Conservation (phyloP, 2,329 filamentous ascomycete species). For the Penicillium brevicompactum region DNA sequence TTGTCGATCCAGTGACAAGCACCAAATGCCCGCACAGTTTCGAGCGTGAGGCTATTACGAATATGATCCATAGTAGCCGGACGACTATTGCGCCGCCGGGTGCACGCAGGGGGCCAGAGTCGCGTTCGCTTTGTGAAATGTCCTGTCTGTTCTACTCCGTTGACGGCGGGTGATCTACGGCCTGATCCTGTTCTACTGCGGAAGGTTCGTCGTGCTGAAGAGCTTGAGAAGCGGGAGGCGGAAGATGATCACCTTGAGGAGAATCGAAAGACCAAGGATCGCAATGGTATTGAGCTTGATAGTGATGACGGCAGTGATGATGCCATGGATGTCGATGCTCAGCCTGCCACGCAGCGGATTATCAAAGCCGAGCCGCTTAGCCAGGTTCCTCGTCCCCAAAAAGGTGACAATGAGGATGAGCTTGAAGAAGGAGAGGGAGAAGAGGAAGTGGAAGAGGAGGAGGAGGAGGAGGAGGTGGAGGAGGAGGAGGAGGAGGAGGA, state of each 20-base stretch:
- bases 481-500: neutral
- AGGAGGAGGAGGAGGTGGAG: neutral
- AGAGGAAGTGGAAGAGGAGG: neutral
- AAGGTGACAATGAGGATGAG: neutral
- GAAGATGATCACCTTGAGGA: conserved; percentile 36
- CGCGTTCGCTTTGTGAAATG: conserved; percentile 39
- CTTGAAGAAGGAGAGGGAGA: neutral
- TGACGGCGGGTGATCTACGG: conserved; percentile 43
- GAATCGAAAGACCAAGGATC: conserved; percentile 12
- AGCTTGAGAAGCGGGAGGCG: conserved; percentile 25
- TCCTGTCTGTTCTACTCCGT: conserved; percentile 43
- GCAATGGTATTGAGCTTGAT: conserved; percentile 32
- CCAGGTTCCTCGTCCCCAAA: neutral
- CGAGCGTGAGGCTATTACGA: conserved; percentile 48
- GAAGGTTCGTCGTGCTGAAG: conserved; percentile 39
- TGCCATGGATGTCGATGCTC: conserved; percentile 23
- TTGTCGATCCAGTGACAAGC: conserved; percentile 50
- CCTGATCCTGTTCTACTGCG: conserved; percentile 43
- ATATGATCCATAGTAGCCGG: conserved; percentile 43
- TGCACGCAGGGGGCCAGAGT: conserved; percentile 11
- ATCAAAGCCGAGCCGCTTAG: conserved; percentile 15
- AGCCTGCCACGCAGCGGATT: conserved; percentile 6
- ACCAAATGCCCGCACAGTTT: conserved; percentile 54
- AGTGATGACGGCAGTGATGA: conserved; percentile 31
- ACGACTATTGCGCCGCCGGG: conserved; percentile 28